These are phyloP conservation scores for Iris pallida DNA, from an alignment of 116 monocot species.

Conservation along the genomic window DNA sequence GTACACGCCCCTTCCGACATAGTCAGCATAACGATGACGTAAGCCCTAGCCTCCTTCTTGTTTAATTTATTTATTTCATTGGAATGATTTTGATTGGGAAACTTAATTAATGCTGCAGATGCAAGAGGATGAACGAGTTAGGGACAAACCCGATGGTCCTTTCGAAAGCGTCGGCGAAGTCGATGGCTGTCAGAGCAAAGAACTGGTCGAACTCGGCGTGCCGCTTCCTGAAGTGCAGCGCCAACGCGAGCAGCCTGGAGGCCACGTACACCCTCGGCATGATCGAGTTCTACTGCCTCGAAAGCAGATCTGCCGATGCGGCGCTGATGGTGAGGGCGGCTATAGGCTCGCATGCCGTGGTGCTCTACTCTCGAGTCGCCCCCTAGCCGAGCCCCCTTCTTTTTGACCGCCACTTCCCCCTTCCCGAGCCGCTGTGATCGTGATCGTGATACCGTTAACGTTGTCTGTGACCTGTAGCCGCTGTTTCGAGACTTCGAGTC, in stretches of 20 bases:
- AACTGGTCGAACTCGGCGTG: constrained; percentile 48
- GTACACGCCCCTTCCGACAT: constrained; percentile 46
- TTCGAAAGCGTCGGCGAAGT: constrained; percentile 25
- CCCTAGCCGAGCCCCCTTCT: too few species aligned
- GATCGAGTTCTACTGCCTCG: constrained; percentile 12
- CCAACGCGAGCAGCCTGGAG: constrained; percentile 40
- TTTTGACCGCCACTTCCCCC: too few species aligned
- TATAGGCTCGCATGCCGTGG: background rate
- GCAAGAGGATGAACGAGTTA: constrained; percentile 46
- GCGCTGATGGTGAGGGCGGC: constrained; percentile 2
- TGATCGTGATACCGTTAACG: too few species aligned
- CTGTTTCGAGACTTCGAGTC: too few species aligned
- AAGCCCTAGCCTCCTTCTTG: background rate
- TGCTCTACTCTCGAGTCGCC: background rate
- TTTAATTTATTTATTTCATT: background rate
- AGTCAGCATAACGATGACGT: constrained; percentile 33
- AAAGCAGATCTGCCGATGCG: background rate
- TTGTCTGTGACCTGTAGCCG: too few species aligned
- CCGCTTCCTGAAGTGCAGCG: constrained; percentile 41
- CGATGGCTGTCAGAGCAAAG: constrained; percentile 33
- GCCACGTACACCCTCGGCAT: constrained; percentile 61
- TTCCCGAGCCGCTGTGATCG: too few species aligned
- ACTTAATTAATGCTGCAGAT: constrained; percentile 17
- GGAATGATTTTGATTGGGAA: background rate
- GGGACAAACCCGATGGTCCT: constrained; percentile 28